phyloP scores from a whole-genome alignment of 2,329 filamentous ascomycete genomes.

The Hypomyces perniciosus region DNA sequence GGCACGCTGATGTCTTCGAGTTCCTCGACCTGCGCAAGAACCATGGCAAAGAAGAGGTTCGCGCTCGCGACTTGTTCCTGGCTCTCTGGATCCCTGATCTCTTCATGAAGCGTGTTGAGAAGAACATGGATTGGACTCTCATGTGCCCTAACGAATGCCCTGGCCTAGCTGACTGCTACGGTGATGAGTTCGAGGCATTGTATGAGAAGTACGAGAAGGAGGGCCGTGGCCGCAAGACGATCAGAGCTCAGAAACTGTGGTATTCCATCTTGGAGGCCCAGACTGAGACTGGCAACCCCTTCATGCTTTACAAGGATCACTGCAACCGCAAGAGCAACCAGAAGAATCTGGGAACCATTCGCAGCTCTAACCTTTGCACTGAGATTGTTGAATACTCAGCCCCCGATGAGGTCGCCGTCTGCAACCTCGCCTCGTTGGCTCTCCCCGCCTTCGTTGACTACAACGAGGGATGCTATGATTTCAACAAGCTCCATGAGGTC shows the following conservation, averaged over 20 bases:
- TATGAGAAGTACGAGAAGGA: slow-evolving; percentile 90
- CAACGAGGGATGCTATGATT: slow-evolving; percentile 79
- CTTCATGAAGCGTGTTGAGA: slow-evolving; percentile 99
- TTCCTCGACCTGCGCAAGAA: slow-evolving; percentile 99
- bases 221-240: slow-evolving; percentile 79
- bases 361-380: slow-evolving; percentile 97
- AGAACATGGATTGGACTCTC: slow-evolving; percentile 93
- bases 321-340: slow-evolving; percentile 99
- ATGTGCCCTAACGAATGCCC: slow-evolving; percentile 98
- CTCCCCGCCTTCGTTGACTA: slow-evolving; percentile 89
- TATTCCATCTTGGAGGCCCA: slow-evolving; percentile 97
- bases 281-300: slow-evolving; percentile 97
- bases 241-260: slow-evolving; percentile 99
- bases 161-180: slow-evolving; percentile 91
- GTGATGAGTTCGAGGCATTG: slow-evolving; percentile 91
- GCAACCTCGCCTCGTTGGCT: slow-evolving; percentile 92
- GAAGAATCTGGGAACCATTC: slow-evolving; percentile 98
- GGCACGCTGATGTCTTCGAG: slow-evolving; percentile 96
- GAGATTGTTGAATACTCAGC: slow-evolving; percentile 98
- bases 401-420: slow-evolving; percentile 96
- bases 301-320: slow-evolving; percentile 99
- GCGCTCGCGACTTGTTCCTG: slow-evolving; percentile 94
- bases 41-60: slow-evolving; percentile 96
- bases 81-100: slow-evolving; percentile 98
- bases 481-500: slow-evolving; percentile 93